Evolutionary conservation across 805 yeast genomes (phyloP).

Genomic region (Saccharomycopsis guyanensis): DNA sequence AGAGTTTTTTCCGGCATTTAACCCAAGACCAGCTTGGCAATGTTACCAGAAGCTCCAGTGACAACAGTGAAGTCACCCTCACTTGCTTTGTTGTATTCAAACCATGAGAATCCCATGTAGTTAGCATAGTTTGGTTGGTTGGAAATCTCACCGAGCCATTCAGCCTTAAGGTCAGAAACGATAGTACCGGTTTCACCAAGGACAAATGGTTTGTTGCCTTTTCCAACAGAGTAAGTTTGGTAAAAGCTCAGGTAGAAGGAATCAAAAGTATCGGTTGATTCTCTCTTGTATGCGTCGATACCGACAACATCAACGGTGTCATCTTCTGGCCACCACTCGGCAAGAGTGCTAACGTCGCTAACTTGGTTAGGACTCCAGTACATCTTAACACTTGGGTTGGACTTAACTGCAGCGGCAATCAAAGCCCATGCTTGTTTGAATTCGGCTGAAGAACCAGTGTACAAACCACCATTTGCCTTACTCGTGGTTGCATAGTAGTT

Average conservation of each 20-base stretch:
- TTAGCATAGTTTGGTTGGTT: conserved; percentile 20
- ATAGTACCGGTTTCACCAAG: conserved; percentile 12
- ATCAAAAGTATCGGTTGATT: conserved; percentile 6
- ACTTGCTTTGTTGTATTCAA: conserved; percentile 11
- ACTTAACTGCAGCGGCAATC: conserved; percentile 5
- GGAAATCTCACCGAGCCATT: conserved; percentile 2
- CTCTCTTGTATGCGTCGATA: conserved; percentile 6
- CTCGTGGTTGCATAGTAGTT: conserved; percentile 5
- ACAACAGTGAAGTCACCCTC: conserved; percentile 11
- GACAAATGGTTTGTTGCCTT: conserved; percentile 5
- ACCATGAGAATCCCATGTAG: conserved; percentile 8
- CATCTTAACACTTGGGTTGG: conserved; percentile 8
- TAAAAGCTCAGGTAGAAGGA: conserved; percentile 1
- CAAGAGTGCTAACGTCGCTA: neutral
- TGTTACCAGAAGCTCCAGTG: neutral
- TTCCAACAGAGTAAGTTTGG: conserved; percentile 1
- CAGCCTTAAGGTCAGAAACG: neutral
- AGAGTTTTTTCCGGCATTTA: too few relatives aligned
- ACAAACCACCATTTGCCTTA: neutral
- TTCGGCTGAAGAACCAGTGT: too few relatives aligned
- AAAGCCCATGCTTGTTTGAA: conserved; percentile 7
- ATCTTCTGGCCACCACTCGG: conserved; percentile 10
- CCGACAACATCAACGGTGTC: conserved; percentile 14
- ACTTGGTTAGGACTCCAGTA: conserved; percentile 8
- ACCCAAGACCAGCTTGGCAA: conserved; percentile 5